Conservation (phyloP, 139 green algal genomes). For the Astrephomene gubernaculifera region DNA sequence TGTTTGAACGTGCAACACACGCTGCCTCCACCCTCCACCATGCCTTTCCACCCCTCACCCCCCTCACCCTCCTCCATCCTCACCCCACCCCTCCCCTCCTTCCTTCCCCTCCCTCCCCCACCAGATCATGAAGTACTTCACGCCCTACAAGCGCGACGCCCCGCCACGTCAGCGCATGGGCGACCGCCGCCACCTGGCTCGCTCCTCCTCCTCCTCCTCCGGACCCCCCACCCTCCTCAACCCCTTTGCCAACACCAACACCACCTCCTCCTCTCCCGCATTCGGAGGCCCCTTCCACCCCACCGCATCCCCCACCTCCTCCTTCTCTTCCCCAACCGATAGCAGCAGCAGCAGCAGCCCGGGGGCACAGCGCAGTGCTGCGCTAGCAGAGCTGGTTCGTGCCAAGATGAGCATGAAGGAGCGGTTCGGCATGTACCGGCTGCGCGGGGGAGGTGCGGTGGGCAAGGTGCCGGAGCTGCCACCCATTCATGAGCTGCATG, state of each 20-base stretch:
- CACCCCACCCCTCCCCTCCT: too few relatives aligned
- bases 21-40: not conserved
- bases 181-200: not conserved
- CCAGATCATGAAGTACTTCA: slow-evolving; percentile 33
- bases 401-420: slow-evolving; percentile 87
- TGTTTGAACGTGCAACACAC: too few relatives aligned
- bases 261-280: too few relatives aligned
- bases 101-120: too few relatives aligned
- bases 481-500: slow-evolving; percentile 27
- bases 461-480: slow-evolving; percentile 56
- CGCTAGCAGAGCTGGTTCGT: not conserved
- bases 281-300: too few relatives aligned
- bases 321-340: too few relatives aligned
- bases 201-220: not conserved
- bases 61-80: too few relatives aligned
- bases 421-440: slow-evolving; percentile 89
- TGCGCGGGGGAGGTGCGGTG: slow-evolving; percentile 69
- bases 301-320: too few relatives aligned
- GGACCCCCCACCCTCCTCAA: not conserved
- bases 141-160: not conserved
- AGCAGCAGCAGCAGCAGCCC: not conserved
- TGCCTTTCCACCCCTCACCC: not conserved
- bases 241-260: too few relatives aligned
- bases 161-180: not conserved
- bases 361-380: not conserved